Evolutionary conservation across 1,139 yeast species (phyloP).

Genomic region (Debaryomycetaceae sp.): DNA sequence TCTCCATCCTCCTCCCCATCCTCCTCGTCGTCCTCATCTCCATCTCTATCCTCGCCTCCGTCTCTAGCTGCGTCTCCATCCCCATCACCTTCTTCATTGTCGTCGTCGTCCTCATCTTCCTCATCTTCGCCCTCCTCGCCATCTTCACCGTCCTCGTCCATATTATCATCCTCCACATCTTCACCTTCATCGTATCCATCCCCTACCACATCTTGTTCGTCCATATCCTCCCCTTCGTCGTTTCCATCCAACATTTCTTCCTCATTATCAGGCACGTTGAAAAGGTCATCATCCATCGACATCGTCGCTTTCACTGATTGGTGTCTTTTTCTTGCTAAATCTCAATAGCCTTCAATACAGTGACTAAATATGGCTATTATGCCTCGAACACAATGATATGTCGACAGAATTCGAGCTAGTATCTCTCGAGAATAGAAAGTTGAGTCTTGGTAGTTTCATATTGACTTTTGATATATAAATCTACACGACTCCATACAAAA

Average conservation of each 20-base stretch:
- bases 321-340: neutral
- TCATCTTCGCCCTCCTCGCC: constrained; percentile 34
- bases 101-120: constrained; percentile 57
- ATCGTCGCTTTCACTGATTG: constrained; percentile 4
- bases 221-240: constrained; percentile 11
- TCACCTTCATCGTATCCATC: constrained; percentile 6
- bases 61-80: constrained; percentile 17
- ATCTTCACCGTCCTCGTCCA: constrained; percentile 7
- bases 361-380: neutral
- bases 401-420: neutral
- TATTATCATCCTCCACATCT: constrained; percentile 8
- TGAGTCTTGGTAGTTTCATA: too few relatives aligned
- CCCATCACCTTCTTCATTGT: constrained; percentile 13
- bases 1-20: constrained; percentile 19
- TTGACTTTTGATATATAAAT: neutral
- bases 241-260: constrained; percentile 18
- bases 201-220: constrained; percentile 9
- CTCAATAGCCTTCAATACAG: neutral
- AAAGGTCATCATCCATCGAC: constrained; percentile 22
- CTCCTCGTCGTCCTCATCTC: constrained; percentile 21
- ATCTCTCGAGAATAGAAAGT: neutral
- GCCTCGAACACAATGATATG: neutral
- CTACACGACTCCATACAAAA: neutral
- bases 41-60: constrained; percentile 17
- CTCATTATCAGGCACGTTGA: constrained; percentile 22